Evolutionary conservation across 345 rosid species (phyloP).

Genomic region (Aquilaria malaccensis): DNA sequence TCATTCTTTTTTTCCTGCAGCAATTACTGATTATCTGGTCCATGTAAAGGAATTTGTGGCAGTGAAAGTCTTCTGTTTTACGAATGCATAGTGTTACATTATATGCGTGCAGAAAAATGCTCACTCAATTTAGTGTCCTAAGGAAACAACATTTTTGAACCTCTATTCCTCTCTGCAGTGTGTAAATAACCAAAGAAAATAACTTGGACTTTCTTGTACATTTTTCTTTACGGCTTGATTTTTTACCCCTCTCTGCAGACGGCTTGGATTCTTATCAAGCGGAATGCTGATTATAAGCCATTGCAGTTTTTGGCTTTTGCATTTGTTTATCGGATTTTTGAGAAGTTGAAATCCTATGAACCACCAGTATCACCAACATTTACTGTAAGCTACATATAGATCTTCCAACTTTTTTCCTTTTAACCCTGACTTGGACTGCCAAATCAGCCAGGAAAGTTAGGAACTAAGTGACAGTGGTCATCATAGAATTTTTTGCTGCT

Average conservation of each 20-base stretch:
- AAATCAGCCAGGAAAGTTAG: no score
- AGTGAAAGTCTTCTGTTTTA: not conserved
- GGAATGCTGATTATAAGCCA: slow-evolving; percentile 80
- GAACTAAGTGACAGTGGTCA: not conserved
- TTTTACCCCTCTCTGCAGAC: slow-evolving; percentile 40
- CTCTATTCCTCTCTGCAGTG: no score
- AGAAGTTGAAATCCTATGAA: slow-evolving; percentile 83
- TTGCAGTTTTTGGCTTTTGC: slow-evolving; percentile 91
- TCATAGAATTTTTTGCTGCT: not conserved
- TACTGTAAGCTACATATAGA: slow-evolving; percentile 39
- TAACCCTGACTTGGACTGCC: no score
- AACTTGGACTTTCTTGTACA: not conserved
- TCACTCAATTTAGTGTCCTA: no score
- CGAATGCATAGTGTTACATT: not conserved
- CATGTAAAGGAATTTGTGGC: no score
- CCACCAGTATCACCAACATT: slow-evolving; percentile 62
- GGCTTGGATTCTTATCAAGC: slow-evolving; percentile 75
- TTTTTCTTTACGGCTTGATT: slow-evolving; percentile 4
- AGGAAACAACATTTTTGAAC: no score
- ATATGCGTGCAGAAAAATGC: not conserved
- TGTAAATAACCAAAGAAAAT: not conserved
- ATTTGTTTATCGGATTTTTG: slow-evolving; percentile 82
- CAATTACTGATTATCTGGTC: not conserved
- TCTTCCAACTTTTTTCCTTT: not conserved
- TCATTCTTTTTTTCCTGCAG: not conserved